Conservation (phyloP, 805 yeast species). For the Kuraishia capsulata region DNA sequence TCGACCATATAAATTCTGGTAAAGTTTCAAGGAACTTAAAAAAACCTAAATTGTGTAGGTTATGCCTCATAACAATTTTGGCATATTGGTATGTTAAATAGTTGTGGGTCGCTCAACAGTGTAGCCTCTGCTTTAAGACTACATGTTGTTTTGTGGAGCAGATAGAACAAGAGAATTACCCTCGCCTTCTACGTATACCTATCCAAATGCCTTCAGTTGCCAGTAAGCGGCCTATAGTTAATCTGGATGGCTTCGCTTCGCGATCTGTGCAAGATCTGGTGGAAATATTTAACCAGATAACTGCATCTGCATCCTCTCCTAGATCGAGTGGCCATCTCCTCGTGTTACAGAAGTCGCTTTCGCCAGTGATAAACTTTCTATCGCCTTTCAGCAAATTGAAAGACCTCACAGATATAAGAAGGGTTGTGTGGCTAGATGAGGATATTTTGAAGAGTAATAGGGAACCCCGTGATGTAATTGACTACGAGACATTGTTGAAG, state of each 20-base stretch:
- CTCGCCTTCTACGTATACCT: too few relatives aligned
- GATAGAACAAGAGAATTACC: too few relatives aligned
- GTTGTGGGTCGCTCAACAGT: too few relatives aligned
- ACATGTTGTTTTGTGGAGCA: too few relatives aligned
- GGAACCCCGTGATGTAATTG: too few relatives aligned
- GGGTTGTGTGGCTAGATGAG: conserved; percentile 21
- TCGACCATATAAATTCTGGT: too few relatives aligned
- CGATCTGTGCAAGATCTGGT: conserved; percentile 5
- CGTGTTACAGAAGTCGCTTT: conserved; percentile 11
- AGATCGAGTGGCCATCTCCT: conserved; percentile 6
- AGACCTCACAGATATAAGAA: conserved; percentile 13
- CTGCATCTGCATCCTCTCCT: neutral
- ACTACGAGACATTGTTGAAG: conserved; percentile 10
- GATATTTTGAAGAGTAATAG: too few relatives aligned
- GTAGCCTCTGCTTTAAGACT: too few relatives aligned
- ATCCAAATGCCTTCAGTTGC: neutral
- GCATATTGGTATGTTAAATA: too few relatives aligned
- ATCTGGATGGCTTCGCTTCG: conserved; percentile 1
- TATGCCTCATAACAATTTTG: too few relatives aligned
- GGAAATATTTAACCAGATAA: conserved; percentile 3
- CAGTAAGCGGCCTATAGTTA: neutral
- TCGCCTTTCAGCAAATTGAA: conserved; percentile 17
- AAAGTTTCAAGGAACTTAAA: too few relatives aligned
- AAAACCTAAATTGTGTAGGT: too few relatives aligned
- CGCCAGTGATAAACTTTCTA: conserved; percentile 15